These are phyloP conservation scores for Groenewaldozyma sp. DNA, from an alignment of 1,139 yeast genomes.

Conservation along the genomic window DNA sequence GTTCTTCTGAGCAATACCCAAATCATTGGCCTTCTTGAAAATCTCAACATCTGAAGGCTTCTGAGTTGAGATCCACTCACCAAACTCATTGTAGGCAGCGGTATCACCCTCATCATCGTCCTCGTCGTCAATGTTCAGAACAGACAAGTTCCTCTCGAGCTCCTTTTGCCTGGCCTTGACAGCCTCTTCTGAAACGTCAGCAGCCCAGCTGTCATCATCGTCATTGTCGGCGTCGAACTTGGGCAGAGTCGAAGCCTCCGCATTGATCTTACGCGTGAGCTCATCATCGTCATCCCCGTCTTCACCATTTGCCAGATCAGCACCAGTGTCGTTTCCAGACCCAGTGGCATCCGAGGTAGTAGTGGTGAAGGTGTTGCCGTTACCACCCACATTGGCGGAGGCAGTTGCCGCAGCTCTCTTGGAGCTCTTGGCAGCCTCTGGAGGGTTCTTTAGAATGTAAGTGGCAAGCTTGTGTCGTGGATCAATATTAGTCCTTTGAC, in stretches of 20 bases:
- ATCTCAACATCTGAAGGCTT: conserved; percentile 83
- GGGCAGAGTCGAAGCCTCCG: conserved; percentile 68
- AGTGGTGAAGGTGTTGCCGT: conserved; percentile 5
- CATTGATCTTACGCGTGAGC: conserved; percentile 69
- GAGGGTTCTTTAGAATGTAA: conserved; percentile 88
- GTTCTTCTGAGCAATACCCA: conserved; percentile 62
- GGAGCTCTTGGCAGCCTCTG: conserved; percentile 46
- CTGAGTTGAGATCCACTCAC: conserved; percentile 77
- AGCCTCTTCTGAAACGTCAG: conserved; percentile 95
- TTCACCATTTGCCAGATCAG: conserved; percentile 44
- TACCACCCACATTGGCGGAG: conserved; percentile 80
- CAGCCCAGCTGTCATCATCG: conserved; percentile 94
- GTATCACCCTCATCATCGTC: conserved; percentile 31
- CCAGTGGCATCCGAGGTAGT: conserved; percentile 7
- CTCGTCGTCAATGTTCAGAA: conserved; percentile 34
- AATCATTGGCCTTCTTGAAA: conserved; percentile 77
- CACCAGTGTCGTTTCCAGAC: conserved; percentile 63
- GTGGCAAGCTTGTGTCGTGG: conserved; percentile 80
- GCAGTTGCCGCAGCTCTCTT: conserved; percentile 72
- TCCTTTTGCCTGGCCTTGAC: conserved; percentile 87
- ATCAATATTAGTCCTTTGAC: conserved; percentile 76
- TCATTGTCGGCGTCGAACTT: conserved; percentile 43
- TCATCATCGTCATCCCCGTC: conserved; percentile 54
- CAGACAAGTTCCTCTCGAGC: conserved; percentile 50
- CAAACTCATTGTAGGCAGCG: conserved; percentile 56